Percentiles rank a stretch among this genome's conserved stretches.
Conservation (phyloP, 2,329 filamentous ascomycete species). For the Aspergillus caelatus region DNA sequence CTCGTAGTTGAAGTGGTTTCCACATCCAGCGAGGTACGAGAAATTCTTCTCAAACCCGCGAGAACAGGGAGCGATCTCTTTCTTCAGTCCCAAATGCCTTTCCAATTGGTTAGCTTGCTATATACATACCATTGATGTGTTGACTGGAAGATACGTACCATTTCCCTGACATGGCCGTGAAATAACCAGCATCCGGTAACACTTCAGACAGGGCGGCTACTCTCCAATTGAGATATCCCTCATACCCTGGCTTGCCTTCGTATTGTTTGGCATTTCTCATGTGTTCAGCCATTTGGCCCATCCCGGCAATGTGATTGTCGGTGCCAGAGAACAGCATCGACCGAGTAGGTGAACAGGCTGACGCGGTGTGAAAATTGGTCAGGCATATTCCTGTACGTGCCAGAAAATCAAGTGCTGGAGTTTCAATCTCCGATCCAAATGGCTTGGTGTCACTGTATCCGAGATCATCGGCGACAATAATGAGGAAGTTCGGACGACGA, state of each 20-base stretch:
- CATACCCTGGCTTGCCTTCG: constrained; percentile 59
- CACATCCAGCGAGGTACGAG: constrained; percentile 63
- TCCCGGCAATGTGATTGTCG: constrained; percentile 57
- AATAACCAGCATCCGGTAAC: constrained; percentile 61
- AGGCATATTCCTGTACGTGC: constrained; percentile 59
- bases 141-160: constrained; percentile 29
- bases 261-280: constrained; percentile 58
- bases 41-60: constrained; percentile 64
- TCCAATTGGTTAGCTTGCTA: background rate
- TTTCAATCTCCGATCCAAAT: constrained; percentile 64
- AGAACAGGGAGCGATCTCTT: constrained; percentile 58
- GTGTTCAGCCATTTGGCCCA: constrained; percentile 63
- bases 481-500: constrained; percentile 60
- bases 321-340: constrained; percentile 71
- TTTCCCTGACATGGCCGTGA: constrained; percentile 64
- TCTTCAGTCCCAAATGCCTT: constrained; percentile 63
- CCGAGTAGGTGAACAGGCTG: constrained; percentile 65
- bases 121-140: background rate
- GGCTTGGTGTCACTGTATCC: constrained; percentile 63
- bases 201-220: constrained; percentile 63
- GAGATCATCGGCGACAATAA: constrained; percentile 62
- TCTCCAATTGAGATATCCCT: constrained; percentile 64
- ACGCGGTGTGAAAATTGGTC: constrained; percentile 66
- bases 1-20: constrained; percentile 61
- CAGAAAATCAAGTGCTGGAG: constrained; percentile 60